Evolutionary conservation across 2,329 filamentous ascomycete genomes (phyloP).

Genomic region (Ramularia collo-cygni): DNA sequence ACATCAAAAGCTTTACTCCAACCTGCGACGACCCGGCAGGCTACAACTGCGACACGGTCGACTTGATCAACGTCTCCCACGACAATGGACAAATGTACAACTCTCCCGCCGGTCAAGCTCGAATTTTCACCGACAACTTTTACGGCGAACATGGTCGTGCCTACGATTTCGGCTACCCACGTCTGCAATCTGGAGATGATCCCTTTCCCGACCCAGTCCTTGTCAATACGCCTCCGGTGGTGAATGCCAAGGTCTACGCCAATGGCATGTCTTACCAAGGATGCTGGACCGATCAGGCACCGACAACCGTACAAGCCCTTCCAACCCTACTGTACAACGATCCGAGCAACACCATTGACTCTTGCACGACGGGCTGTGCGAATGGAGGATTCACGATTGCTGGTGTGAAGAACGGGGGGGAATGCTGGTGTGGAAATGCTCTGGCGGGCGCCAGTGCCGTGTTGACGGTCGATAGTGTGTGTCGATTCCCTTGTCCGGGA

Average conservation of each 20-base stretch:
- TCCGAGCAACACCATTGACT: constrained; percentile 22
- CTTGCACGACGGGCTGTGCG: constrained; percentile 25
- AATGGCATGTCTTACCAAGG: constrained; percentile 30
- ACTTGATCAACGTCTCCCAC: constrained; percentile 27
- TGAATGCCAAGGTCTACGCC: constrained; percentile 15
- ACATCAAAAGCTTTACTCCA: constrained; percentile 28
- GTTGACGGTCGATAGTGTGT: constrained; percentile 23
- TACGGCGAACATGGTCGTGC: constrained; percentile 24
- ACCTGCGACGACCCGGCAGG: constrained; percentile 20
- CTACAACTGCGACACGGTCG: constrained; percentile 27
- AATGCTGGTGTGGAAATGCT: constrained; percentile 30
- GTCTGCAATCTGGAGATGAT: constrained; percentile 26
- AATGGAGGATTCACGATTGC: constrained; percentile 27
- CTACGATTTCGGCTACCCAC: constrained; percentile 30
- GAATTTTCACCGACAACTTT: constrained; percentile 32
- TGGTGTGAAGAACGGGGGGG: constrained; percentile 26
- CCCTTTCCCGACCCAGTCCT: constrained; percentile 12
- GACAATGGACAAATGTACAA: constrained; percentile 30
- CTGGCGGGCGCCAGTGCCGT: constrained; percentile 18
- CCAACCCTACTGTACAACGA: constrained; percentile 18
- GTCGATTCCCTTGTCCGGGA: constrained; percentile 25
- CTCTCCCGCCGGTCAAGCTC: constrained; percentile 26
- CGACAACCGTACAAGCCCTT: constrained; percentile 16
- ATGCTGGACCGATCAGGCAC: constrained; percentile 28
- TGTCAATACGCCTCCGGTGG: background rate